Evolutionary conservation across 176 grass and related monocot genomes (phyloP).

Genomic region (Triticum timopheevii): DNA sequence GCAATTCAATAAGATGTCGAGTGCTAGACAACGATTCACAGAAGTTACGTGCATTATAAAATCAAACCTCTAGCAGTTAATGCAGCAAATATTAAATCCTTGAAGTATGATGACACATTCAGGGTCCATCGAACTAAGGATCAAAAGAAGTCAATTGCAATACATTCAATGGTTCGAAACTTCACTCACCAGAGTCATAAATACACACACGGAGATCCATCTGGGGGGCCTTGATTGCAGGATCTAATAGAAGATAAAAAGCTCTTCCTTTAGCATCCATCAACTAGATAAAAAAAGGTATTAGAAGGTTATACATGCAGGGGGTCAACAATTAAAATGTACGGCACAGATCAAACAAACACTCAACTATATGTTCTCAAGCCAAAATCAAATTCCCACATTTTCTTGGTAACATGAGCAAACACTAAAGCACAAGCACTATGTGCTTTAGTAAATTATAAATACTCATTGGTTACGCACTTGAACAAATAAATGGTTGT

Average conservation of each 20-base stretch:
- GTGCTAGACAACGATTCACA: no score
- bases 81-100: no score
- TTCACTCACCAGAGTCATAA: constrained; percentile 74
- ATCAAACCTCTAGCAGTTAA: no score
- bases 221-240: constrained; percentile 77
- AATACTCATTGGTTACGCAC: no score
- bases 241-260: constrained; percentile 87
- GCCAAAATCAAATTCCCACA: neutral
- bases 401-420: no score
- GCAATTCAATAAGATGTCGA: no score
- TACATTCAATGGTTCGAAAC: neutral
- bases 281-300: constrained; percentile 46
- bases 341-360: constrained; percentile 1
- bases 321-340: constrained; percentile 4
- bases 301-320: neutral
- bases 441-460: no score
- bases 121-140: neutral
- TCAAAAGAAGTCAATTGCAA: neutral
- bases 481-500: no score
- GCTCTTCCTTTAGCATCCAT: constrained; percentile 92
- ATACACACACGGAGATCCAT: constrained; percentile 87
- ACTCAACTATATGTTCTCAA: neutral
- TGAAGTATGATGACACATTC: no score
- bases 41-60: no score
- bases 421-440: no score